Evolutionary conservation across 164 flowering plant genomes (phyloP).

Genomic region (Nymphaea colorata): DNA sequence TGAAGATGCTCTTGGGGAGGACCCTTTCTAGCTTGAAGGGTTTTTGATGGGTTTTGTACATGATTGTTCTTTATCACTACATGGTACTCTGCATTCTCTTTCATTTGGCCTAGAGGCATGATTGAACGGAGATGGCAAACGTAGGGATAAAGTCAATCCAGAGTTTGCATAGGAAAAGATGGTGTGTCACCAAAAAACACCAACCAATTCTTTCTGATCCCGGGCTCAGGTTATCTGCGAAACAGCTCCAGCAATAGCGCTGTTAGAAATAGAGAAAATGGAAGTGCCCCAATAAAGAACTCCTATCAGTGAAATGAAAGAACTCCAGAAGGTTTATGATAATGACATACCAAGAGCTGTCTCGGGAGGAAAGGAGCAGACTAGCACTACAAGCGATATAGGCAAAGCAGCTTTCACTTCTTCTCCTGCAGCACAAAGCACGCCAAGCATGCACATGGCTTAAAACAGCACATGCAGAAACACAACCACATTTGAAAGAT

Average conservation of each 20-base stretch:
- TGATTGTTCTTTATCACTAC: constrained; percentile 40
- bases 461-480: too few relatives aligned
- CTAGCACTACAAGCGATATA: constrained; percentile 21
- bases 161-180: too few relatives aligned
- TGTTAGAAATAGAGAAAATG: too few relatives aligned
- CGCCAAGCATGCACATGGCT: too few relatives aligned
- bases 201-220: too few relatives aligned
- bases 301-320: too few relatives aligned
- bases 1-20: constrained; percentile 36
- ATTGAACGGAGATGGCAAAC: too few relatives aligned
- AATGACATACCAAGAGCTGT: constrained; percentile 13
- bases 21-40: constrained; percentile 54
- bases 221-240: constrained; percentile 12
- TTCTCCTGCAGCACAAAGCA: too few relatives aligned
- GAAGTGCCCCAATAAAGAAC: not conserved
- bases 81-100: constrained; percentile 74
- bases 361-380: constrained; percentile 21
- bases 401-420: constrained; percentile 17
- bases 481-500: too few relatives aligned
- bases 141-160: too few relatives aligned
- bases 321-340: constrained; percentile 7
- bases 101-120: constrained; percentile 24
- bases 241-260: too few relatives aligned
- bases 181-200: too few relatives aligned
- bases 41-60: constrained; percentile 35